Evolutionary conservation across 1,284 basidiomycete genomes (phyloP).

Genomic region (Melampsora allii-populina): DNA sequence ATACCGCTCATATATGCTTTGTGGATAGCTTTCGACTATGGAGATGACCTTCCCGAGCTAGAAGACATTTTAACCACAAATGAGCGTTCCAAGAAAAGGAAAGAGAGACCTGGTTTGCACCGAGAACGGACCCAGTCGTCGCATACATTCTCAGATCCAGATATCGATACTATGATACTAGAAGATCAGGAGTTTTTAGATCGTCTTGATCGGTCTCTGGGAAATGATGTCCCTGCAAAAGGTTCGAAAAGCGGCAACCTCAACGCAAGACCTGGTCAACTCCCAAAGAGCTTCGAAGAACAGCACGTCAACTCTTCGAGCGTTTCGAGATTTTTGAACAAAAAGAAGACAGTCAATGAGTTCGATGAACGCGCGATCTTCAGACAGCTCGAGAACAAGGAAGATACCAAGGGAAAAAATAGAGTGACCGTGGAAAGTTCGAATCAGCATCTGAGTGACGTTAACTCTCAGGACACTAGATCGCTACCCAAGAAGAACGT

Average conservation of each 20-base stretch:
- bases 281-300: not conserved
- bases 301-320: not conserved
- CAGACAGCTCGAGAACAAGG: not conserved
- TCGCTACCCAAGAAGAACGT: not conserved
- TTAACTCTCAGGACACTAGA: not conserved
- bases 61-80: not conserved
- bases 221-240: not conserved
- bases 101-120: not conserved
- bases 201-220: not conserved
- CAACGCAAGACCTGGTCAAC: not conserved
- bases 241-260: not conserved
- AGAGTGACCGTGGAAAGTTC: not conserved
- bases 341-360: constrained; percentile 8
- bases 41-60: not conserved
- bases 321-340: constrained; percentile 33
- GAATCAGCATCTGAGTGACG: not conserved
- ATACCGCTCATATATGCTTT: not conserved
- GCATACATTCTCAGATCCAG: not conserved
- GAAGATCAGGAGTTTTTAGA: not conserved
- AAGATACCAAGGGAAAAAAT: not conserved
- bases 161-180: not conserved
- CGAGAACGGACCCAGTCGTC: not conserved
- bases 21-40: not conserved
- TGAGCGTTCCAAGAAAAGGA: not conserved
- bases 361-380: constrained; percentile 39